These are phyloP conservation scores for Leccinellum luteum DNA, from an alignment of 768 basidiomycete species.

Conservation along the genomic window DNA sequence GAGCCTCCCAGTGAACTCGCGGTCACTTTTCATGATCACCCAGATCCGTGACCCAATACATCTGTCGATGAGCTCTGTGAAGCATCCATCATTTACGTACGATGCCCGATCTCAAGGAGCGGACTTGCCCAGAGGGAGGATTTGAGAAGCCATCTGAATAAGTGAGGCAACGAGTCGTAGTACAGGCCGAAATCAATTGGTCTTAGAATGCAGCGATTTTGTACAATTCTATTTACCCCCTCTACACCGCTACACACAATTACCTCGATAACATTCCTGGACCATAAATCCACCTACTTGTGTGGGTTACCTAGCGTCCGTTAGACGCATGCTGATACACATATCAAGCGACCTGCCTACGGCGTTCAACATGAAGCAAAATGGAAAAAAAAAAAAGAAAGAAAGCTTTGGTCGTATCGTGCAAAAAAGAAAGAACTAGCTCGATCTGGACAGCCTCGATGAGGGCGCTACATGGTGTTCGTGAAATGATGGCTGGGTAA, in stretches of 20 bases:
- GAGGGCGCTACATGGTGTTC: constrained; percentile 18
- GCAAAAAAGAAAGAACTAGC: constrained; percentile 10
- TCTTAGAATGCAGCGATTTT: neutral
- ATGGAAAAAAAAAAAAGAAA: constrained; percentile 7
- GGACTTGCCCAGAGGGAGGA: constrained; percentile 79
- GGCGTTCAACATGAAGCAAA: constrained; percentile 23
- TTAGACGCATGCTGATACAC: constrained; percentile 31
- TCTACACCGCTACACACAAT: constrained; percentile 9
- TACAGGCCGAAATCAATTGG: neutral
- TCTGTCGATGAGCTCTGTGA: constrained; percentile 87
- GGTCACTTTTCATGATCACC: constrained; percentile 98
- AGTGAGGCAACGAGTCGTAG: constrained; percentile 2
- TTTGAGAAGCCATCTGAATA: constrained; percentile 79
- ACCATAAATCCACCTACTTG: constrained; percentile 17
- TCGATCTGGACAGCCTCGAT: constrained; percentile 15
- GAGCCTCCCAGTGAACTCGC: constrained; percentile 93
- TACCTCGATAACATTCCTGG: constrained; percentile 23
- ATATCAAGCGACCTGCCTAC: constrained; percentile 19
- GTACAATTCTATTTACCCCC: constrained; percentile 13
- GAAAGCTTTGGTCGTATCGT: constrained; percentile 6
- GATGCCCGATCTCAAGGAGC: neutral
- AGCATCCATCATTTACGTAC: neutral
- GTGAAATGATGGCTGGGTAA: constrained; percentile 19
- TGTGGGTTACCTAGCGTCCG: constrained; percentile 28
- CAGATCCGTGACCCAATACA: constrained; percentile 97